Conservation (phyloP, 2,329 filamentous ascomycete species). For the Biscogniauxia sp. region DNA sequence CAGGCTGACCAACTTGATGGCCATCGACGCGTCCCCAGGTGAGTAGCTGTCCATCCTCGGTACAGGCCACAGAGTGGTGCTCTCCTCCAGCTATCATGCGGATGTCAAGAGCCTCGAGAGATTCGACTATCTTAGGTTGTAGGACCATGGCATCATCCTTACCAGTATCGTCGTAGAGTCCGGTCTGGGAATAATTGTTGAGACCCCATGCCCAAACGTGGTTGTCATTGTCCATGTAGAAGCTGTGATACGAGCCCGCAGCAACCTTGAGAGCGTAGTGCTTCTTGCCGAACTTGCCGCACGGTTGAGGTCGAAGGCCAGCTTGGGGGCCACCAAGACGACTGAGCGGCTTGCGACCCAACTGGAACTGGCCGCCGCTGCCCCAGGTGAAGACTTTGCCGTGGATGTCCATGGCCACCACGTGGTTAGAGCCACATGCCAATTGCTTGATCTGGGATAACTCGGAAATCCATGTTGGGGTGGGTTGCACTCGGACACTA, state of each 20-base stretch:
- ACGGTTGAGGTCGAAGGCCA: constrained; percentile 40
- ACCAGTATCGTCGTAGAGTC: constrained; percentile 59
- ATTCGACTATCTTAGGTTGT: constrained; percentile 65
- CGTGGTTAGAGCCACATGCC: constrained; percentile 69
- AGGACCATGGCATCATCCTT: constrained; percentile 70
- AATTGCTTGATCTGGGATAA: constrained; percentile 63
- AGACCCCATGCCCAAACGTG: constrained; percentile 69
- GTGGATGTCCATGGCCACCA: constrained; percentile 64
- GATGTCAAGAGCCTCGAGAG: constrained; percentile 63
- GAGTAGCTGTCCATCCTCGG: constrained; percentile 40
- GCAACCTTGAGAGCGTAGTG: constrained; percentile 52
- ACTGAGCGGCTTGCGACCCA: constrained; percentile 60
- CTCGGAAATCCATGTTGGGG: constrained; percentile 48
- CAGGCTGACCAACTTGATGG: constrained; percentile 55
- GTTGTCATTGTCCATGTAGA: constrained; percentile 66
- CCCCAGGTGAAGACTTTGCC: constrained; percentile 73
- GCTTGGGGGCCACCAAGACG: constrained; percentile 25
- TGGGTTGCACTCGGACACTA: constrained; percentile 45
- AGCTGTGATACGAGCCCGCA: constrained; percentile 69
- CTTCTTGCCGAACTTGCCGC: constrained; percentile 42
- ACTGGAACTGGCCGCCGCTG: constrained; percentile 72
- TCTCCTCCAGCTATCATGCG: constrained; percentile 67
- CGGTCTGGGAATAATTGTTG: constrained; percentile 71
- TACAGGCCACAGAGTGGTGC: constrained; percentile 60
- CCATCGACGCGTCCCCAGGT: constrained; percentile 48